Conservation (phyloP, 257 asterid genomes). For the Catharanthus roseus region DNA sequence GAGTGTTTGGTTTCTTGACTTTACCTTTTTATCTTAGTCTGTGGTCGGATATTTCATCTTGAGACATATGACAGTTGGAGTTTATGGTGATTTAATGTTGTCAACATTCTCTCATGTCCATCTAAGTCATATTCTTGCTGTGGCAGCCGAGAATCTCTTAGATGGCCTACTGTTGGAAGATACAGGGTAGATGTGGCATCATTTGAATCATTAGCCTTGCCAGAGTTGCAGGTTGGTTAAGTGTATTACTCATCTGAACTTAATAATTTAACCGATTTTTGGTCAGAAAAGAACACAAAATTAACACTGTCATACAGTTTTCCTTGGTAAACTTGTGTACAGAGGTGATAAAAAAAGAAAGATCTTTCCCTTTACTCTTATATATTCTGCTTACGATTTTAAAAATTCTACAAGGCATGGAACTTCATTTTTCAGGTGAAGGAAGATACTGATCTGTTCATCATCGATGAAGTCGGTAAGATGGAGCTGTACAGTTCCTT, state of each 20-base stretch:
- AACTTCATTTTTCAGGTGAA: slow-evolving; percentile 41
- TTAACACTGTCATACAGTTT: neutral
- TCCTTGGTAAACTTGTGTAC: neutral
- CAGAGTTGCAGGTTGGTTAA: slow-evolving; percentile 73
- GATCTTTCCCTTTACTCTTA: neutral
- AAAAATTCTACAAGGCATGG: neutral
- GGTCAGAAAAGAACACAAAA: neutral
- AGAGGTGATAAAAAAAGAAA: neutral
- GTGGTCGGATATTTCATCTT: neutral
- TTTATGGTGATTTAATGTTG: neutral
- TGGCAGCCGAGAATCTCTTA: slow-evolving; percentile 59
- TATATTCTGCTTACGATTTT: neutral
- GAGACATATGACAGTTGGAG: neutral
- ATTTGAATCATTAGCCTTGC: slow-evolving; percentile 76
- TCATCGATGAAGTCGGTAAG: slow-evolving; percentile 90
- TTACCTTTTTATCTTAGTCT: neutral
- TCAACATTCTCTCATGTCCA: slow-evolving; percentile 12
- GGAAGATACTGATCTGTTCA: slow-evolving; percentile 71
- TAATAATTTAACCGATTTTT: neutral
- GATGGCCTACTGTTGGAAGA: slow-evolving; percentile 89
- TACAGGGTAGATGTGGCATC: slow-evolving; percentile 79
- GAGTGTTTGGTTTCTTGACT: neutral
- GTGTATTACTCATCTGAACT: neutral
- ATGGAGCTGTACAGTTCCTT: slow-evolving; percentile 85
- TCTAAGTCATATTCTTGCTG: slow-evolving; percentile 18